A percentile compares a stretch with the other conserved stretches of the same genome.
phyloP scores from a whole-genome alignment of 2,329 filamentous ascomycete genomes.

The Paramyrothecium roridum region DNA sequence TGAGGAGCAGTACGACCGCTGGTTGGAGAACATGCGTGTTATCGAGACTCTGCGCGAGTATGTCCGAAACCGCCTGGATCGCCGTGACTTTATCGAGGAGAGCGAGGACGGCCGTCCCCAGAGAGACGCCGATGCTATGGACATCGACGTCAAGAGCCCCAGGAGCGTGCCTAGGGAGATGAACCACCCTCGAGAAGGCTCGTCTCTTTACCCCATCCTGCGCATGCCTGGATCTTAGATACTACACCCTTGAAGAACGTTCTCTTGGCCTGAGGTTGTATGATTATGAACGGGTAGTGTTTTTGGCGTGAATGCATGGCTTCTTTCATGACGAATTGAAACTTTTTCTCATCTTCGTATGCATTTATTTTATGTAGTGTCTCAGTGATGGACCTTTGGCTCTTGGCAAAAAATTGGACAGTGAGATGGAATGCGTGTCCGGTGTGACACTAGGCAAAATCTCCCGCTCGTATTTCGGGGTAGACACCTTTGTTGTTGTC shows the following conservation, averaged over 20 bases:
- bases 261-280: slow-evolving; percentile 1
- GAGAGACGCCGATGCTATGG: slow-evolving; percentile 29
- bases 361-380: not conserved
- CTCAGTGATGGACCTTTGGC: not conserved
- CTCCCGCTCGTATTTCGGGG: not conserved
- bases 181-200: slow-evolving; percentile 22
- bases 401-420: not conserved
- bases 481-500: not conserved
- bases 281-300: slow-evolving; percentile 3
- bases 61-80: slow-evolving; percentile 54
- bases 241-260: not conserved
- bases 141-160: slow-evolving; percentile 30
- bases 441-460: not conserved
- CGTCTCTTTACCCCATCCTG: slow-evolving; percentile 37
- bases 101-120: slow-evolving; percentile 10
- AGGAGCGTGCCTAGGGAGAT: slow-evolving; percentile 18
- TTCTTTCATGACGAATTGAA: not conserved
- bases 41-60: slow-evolving; percentile 61
- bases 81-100: slow-evolving; percentile 48
- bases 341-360: not conserved
- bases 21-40: slow-evolving; percentile 64
- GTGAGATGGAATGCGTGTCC: not conserved
- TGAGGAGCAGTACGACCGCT: slow-evolving; percentile 61
- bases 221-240: slow-evolving; percentile 31
- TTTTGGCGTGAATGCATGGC: not conserved